Evolutionary conservation across 139 green algal species (phyloP), one percentile per base, ranked within the genome.

Genomic region (Haematococcus lacustris): DNA sequence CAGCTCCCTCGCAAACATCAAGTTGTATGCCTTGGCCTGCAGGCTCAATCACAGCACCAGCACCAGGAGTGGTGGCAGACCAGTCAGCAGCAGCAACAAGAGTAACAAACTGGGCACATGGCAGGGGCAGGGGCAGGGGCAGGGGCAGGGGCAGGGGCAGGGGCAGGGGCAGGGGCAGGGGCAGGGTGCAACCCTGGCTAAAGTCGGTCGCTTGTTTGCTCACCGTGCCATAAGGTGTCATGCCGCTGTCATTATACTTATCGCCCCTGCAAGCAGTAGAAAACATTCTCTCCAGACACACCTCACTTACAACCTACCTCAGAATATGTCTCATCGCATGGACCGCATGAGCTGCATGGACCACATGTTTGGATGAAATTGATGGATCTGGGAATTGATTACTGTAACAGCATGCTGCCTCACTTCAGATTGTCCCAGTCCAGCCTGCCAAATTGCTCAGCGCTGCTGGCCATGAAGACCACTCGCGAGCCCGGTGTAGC

Each of bases 1-100:
- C 69, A 80, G 69, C 63, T 80, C 75, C 1, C 70, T 43, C 0
- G 25, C 50, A 32, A 76, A 76, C 69, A 80, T 76, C n/a, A 80
- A 62, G 32, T 60, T 51, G 47, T 43, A 70, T 51, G 76, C 51
- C 75, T 80, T 80, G 62, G 67, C n/a, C 35, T 47, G 59, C 59
- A 26, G 23, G n/a, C 43, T 53, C 43, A 53, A 17, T 53, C 9
- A 17, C 43, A 53, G 43, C 43, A 53, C 43, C 43, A 17, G 9
- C 43, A 53, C 43, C 9, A 53, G 9, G 43, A 28, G 9, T 53
- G 43, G 43, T 17, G 9, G 43, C 17, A 53, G 43, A 17, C 9
- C 9, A 28, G 9, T 28, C 43, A 53, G 43, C 43, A 53, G 43
- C 9, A 17, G 9, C 9, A 17, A 53, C 9, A 28, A 17, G 9